Percentiles rank a stretch among this genome's conserved stretches.
Conservation (phyloP, 192 early-diverging fungal species). For the Anaeromyces robustus region DNA sequence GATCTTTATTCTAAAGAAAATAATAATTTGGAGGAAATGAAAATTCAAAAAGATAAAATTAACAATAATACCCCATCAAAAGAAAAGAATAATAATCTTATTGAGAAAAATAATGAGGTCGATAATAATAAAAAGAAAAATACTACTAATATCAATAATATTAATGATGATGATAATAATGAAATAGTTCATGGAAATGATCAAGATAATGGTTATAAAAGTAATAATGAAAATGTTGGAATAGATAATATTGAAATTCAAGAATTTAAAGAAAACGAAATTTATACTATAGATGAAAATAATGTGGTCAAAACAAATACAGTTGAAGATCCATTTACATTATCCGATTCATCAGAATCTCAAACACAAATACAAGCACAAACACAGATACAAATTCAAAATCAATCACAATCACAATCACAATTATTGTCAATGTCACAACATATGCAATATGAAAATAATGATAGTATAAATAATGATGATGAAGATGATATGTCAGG, state of each 20-base stretch:
- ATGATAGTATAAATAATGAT: too few relatives aligned
- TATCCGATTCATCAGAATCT: not conserved
- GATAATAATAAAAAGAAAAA: not conserved
- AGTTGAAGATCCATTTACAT: not conserved
- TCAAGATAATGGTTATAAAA: not conserved
- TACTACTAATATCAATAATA: too few relatives aligned
- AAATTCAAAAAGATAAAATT: not conserved
- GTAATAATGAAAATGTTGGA: not conserved
- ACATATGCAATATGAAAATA: too few relatives aligned
- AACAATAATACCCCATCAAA: not conserved
- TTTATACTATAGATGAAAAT: not conserved
- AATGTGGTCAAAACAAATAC: too few relatives aligned
- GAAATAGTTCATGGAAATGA: not conserved
- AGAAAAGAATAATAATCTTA: not conserved
- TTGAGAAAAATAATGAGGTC: too few relatives aligned
- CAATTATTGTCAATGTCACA: too few relatives aligned
- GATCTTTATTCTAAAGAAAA: not conserved
- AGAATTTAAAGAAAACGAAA: not conserved
- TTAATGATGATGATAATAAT: not conserved
- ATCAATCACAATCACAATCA: too few relatives aligned
- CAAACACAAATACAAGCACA: not conserved
- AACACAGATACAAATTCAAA: too few relatives aligned
- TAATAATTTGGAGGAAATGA: not conserved
- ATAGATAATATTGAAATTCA: too few relatives aligned
- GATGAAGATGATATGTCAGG: too few relatives aligned